phyloP scores from a whole-genome alignment of 192 early-diverging fungal species.

The Spizellomyces sp. region DNA sequence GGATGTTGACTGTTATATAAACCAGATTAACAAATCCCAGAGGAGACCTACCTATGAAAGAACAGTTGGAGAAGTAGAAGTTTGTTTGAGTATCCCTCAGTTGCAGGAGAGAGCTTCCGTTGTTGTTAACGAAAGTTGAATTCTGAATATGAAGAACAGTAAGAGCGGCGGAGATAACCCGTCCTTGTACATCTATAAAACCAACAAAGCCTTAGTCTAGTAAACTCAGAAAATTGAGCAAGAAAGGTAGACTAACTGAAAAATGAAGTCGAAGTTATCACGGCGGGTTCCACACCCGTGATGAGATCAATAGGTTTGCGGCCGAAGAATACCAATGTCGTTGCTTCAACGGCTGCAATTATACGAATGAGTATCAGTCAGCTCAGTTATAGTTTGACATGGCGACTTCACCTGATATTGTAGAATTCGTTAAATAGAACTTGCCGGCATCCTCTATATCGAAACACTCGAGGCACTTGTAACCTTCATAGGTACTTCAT shows the following conservation, averaged over 20 bases:
- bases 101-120: conserved; percentile 6
- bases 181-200: background rate
- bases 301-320: too few species aligned
- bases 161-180: conserved; percentile 1
- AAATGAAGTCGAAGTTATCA: background rate
- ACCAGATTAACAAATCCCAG: background rate
- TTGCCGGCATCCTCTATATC: too few species aligned
- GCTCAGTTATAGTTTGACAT: too few species aligned
- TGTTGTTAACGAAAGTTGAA: background rate
- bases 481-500: too few species aligned
- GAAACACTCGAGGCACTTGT: too few species aligned
- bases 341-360: too few species aligned
- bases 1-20: background rate
- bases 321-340: too few species aligned
- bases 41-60: conserved; percentile 2
- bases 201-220: background rate
- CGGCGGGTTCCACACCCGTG: too few species aligned
- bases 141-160: background rate
- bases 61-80: conserved; percentile 6
- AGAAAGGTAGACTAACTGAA: background rate
- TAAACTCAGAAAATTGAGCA: background rate
- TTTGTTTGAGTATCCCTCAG: background rate
- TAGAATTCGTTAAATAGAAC: too few species aligned
- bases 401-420: too few species aligned
- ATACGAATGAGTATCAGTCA: too few species aligned